Conservation (phyloP, 306 rosid genomes). For the Cucumis hystrix region DNA sequence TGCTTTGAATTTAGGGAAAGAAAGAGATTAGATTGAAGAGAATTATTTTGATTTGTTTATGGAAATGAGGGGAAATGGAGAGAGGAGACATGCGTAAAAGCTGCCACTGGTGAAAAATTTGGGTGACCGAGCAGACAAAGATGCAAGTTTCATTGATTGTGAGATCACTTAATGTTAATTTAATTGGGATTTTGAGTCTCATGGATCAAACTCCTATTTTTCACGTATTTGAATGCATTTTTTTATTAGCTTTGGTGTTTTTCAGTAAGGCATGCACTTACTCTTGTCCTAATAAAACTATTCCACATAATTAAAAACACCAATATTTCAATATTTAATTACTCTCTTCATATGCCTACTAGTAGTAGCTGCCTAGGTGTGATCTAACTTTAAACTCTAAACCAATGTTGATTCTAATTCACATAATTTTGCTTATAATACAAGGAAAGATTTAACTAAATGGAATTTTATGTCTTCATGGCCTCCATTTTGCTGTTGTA, state of each 20-base stretch:
- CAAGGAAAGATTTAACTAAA: background rate
- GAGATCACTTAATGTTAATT: background rate
- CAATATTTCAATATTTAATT: no score
- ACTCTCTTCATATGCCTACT: background rate
- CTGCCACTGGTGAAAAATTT: slow-evolving; percentile 48
- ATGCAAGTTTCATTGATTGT: slow-evolving; percentile 28
- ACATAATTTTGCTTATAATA: background rate
- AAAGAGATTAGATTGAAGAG: background rate
- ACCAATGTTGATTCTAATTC: background rate
- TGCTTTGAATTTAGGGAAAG: background rate
- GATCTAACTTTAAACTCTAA: background rate
- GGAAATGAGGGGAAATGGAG: slow-evolving; percentile 20
- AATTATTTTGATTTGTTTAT: no score
- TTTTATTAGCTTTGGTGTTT: slow-evolving; percentile 16
- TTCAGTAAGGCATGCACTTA: slow-evolving; percentile 37
- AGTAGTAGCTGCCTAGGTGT: no score
- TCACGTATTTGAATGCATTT: background rate
- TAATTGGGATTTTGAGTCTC: slow-evolving; percentile 30
- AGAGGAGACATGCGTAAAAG: slow-evolving; percentile 54
- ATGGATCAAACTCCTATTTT: slow-evolving; percentile 1
- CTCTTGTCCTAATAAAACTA: slow-evolving; percentile 23
- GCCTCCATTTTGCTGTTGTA: no score
- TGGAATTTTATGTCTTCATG: no score
- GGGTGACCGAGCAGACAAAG: slow-evolving; percentile 39
- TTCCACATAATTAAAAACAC: slow-evolving; percentile 6